phyloP scores from a whole-genome alignment of 495 filamentous ascomycete species.

The Peziza echinospora region DNA sequence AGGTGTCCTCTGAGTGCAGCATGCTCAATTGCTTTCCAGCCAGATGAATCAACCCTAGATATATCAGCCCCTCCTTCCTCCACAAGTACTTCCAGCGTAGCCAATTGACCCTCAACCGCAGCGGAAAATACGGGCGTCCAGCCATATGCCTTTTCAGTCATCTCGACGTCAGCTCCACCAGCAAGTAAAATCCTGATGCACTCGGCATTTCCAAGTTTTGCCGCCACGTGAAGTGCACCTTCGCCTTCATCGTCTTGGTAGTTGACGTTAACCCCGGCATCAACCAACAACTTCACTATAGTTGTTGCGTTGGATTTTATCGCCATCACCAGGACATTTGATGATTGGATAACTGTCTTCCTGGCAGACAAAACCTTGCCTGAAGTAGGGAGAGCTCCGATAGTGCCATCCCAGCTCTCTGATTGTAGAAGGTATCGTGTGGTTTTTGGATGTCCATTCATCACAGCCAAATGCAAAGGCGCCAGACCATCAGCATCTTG shows the following conservation, averaged over 20 bases:
- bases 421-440: conserved; percentile 59
- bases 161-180: conserved; percentile 52
- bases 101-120: conserved; percentile 61
- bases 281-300: conserved; percentile 70
- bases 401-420: conserved; percentile 40
- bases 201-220: conserved; percentile 61
- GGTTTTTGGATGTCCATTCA: conserved; percentile 72
- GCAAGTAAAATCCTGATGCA: conserved; percentile 56
- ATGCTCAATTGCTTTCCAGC: conserved; percentile 90
- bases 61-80: conserved; percentile 47
- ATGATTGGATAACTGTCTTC: conserved; percentile 58
- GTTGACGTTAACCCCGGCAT: conserved; percentile 60
- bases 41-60: conserved; percentile 54
- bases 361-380: conserved; percentile 38
- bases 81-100: conserved; percentile 47
- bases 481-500: conserved; percentile 84
- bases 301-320: conserved; percentile 60
- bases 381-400: conserved; percentile 23
- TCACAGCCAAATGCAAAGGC: conserved; percentile 76
- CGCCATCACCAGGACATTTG: conserved; percentile 69
- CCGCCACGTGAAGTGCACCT: conserved; percentile 78
- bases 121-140: conserved; percentile 92
- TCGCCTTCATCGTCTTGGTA: conserved; percentile 88
- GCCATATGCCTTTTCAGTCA: conserved; percentile 62
- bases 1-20: conserved; percentile 75